Evolutionary conservation across 2,329 filamentous ascomycete genomes (phyloP).

Genomic region (Xylariaceae sp.): DNA sequence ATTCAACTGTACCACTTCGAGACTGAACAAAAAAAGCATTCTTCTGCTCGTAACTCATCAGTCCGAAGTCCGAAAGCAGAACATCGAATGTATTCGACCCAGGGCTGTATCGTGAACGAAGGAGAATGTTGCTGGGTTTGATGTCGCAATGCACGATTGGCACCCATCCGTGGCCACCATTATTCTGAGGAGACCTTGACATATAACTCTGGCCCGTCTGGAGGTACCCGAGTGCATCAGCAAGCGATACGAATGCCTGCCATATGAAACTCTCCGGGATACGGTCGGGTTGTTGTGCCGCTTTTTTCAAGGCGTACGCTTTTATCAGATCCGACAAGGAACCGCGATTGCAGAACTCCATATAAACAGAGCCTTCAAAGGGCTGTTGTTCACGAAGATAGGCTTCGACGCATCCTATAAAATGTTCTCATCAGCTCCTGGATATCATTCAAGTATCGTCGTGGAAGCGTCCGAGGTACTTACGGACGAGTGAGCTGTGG

Average conservation of each 20-base stretch:
- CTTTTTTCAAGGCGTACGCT: constrained; percentile 9
- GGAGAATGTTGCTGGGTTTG: constrained; percentile 23
- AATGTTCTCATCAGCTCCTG: neutral
- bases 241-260: constrained; percentile 17
- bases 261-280: constrained; percentile 23
- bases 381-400: constrained; percentile 4
- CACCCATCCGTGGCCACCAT: constrained; percentile 8
- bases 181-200: constrained; percentile 7
- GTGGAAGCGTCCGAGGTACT: neutral
- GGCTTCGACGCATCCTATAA: constrained; percentile 6
- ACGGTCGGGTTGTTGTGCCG: neutral
- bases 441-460: neutral
- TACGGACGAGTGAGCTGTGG: constrained; percentile 9
- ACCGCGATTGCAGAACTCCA: constrained; percentile 11
- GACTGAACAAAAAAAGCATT: neutral
- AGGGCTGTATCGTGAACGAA: constrained; percentile 19
- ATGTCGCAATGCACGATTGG: constrained; percentile 23
- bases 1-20: neutral
- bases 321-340: constrained; percentile 9
- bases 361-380: constrained; percentile 11
- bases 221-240: constrained; percentile 20
- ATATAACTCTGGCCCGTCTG: constrained; percentile 16
- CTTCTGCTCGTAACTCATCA: constrained; percentile 5
- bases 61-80: constrained; percentile 20
- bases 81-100: constrained; percentile 17